Base-by-base conservation (phyloP, 2,329 filamentous ascomycete genomes). In the Trichophyton verrucosum region DNA sequence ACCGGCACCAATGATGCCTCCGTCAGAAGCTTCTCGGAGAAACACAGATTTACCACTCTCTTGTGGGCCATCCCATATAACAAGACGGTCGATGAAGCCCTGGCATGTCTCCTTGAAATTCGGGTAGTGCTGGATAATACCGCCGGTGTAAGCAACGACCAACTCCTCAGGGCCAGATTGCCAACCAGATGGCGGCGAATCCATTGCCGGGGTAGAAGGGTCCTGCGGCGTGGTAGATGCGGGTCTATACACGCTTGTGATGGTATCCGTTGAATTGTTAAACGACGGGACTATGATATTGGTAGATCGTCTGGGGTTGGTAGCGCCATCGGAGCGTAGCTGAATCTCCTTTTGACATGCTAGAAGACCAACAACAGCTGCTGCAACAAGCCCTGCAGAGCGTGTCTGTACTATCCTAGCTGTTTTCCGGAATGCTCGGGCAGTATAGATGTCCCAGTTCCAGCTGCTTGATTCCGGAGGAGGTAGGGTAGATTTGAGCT, bases 71-170 rank as follows among this genome's bases (percentile, higher is more conserved):
- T 68, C 68, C 61, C 66, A 66, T 61, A 72, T 71, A 9, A 78
- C 69, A 36, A 80, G 67, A 3, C 70, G 69, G 61, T 88, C 82
- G 61, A 89, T 76, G 70, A 86, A 86, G 4, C 72, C 66, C 70
- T 89, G 86, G 65, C 85, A 88, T 61, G 86, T 84, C 53, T 75
- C 72, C 33, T 87, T 74, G 71, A 87, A 89, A 66, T 86, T 79
- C 57, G 87, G 86, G 68, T 89, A 89, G 66, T 87, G 83, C 8
- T 83, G 81, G 60, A 90, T 89, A 68, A 87, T 89, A 7, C 86
- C 85, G 22, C 87, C 87, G 0, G 87, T 88, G 68, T 88, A 90
- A 1, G 87, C 87, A 24, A 90, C 85, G 1, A 89, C 84, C 33
- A 92, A 72, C 66, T 89, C 85, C 63, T 83, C 79, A 0, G 74